Evolutionary conservation across 495 filamentous ascomycete genomes (phyloP).

Genomic region (Aspergillus biplanus): DNA sequence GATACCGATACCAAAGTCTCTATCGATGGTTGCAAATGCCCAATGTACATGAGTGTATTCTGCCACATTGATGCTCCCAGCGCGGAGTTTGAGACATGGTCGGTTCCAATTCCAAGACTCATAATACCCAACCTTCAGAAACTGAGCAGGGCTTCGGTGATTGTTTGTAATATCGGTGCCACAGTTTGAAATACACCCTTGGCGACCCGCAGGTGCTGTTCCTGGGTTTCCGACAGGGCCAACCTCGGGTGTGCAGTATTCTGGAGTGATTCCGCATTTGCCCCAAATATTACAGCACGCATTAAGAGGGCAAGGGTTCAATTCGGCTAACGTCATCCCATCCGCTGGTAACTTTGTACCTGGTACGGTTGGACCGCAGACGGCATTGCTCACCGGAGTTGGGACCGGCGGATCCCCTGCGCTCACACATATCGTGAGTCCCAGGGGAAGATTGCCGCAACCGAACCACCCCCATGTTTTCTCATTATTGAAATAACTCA

Average conservation of each 20-base stretch:
- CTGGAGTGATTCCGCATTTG: slow-evolving; percentile 10
- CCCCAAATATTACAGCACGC: slow-evolving; percentile 17
- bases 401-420: slow-evolving; percentile 13
- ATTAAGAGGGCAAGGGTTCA: slow-evolving; percentile 19
- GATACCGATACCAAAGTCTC: slow-evolving; percentile 32
- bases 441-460: slow-evolving; percentile 8
- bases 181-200: slow-evolving; percentile 20
- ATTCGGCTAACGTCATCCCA: slow-evolving; percentile 1
- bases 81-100: slow-evolving; percentile 27
- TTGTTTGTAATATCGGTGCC: slow-evolving; percentile 12
- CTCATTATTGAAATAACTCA: slow-evolving; percentile 37
- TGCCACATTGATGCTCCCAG: slow-evolving; percentile 13
- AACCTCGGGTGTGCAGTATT: slow-evolving; percentile 15
- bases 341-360: slow-evolving; percentile 4
- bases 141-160: slow-evolving; percentile 1
- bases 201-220: slow-evolving; percentile 11
- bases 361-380: slow-evolving; percentile 16
- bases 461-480: slow-evolving; percentile 28
- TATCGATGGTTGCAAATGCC: slow-evolving; percentile 43
- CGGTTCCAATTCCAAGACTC: slow-evolving; percentile 22
- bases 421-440: slow-evolving; percentile 17
- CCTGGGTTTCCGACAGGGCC: slow-evolving; percentile 18
- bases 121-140: slow-evolving; percentile 17
- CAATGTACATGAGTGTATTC: slow-evolving; percentile 51
- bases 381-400: slow-evolving; percentile 1